These are phyloP conservation scores for Arthrobotrys pseudoclavata DNA, from an alignment of 2,329 filamentous ascomycete genomes.

Conservation along the genomic window DNA sequence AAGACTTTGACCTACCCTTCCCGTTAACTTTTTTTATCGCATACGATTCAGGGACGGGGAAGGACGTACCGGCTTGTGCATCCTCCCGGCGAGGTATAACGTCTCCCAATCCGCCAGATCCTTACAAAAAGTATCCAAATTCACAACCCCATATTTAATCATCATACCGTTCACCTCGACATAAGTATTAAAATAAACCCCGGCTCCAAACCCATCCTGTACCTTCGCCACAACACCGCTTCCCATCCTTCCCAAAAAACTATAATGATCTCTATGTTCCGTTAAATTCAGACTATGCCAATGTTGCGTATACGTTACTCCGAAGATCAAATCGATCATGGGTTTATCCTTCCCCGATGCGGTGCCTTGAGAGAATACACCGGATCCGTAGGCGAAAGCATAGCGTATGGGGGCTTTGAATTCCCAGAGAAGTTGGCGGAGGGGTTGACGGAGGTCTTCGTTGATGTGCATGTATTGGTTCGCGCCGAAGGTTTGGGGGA, in stretches of 20 bases:
- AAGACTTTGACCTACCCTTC: slow-evolving; percentile 81
- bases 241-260: slow-evolving; percentile 82
- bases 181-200: slow-evolving; percentile 97
- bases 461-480: slow-evolving; percentile 98
- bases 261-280: slow-evolving; percentile 94
- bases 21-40: not conserved
- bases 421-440: slow-evolving; percentile 88
- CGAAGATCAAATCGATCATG: slow-evolving; percentile 99
- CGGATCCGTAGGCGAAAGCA: slow-evolving; percentile 96
- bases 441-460: slow-evolving; percentile 90
- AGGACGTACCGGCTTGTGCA: slow-evolving; percentile 82
- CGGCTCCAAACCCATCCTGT: slow-evolving; percentile 89
- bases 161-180: slow-evolving; percentile 93
- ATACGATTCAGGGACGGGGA: not conserved
- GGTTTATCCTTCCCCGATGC: slow-evolving; percentile 64
- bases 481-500: slow-evolving; percentile 87
- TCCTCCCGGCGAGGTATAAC: slow-evolving; percentile 91
- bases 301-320: slow-evolving; percentile 92
- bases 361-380: slow-evolving; percentile 85
- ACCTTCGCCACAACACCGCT: slow-evolving; percentile 87
- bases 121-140: slow-evolving; percentile 86
- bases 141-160: slow-evolving; percentile 98
- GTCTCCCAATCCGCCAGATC: slow-evolving; percentile 94
- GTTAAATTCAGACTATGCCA: slow-evolving; percentile 94
- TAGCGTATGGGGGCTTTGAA: slow-evolving; percentile 95